Conservation (phyloP, 2,329 filamentous ascomycete species). For the Diaporthe batatas region DNA sequence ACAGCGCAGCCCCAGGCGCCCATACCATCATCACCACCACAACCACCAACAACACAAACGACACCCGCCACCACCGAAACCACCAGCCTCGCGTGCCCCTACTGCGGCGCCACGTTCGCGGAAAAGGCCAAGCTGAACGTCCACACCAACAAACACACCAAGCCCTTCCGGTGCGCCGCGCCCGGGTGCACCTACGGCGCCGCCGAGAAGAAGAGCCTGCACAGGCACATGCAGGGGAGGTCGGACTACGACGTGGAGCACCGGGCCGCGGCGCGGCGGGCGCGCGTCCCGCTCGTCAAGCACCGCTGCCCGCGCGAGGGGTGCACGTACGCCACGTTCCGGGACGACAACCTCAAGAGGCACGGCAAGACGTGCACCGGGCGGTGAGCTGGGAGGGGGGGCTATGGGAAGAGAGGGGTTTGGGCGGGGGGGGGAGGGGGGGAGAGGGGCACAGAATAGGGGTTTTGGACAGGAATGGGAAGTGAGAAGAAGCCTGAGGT, state of each 20-base stretch:
- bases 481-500: not conserved
- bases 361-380: conserved; percentile 26
- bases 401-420: not conserved
- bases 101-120: conserved; percentile 31
- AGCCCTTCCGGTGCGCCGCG: conserved; percentile 39
- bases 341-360: conserved; percentile 39
- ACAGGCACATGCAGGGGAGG: conserved; percentile 38
- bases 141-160: conserved; percentile 42
- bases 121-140: conserved; percentile 37
- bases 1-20: too few relatives aligned
- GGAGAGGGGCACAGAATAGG: not conserved
- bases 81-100: conserved; percentile 14
- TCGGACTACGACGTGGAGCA: conserved; percentile 39
- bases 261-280: conserved; percentile 26
- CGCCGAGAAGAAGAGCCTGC: conserved; percentile 41
- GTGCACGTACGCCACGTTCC: conserved; percentile 37
- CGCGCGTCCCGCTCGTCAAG: conserved; percentile 9
- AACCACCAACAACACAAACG: not conserved
- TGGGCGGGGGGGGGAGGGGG: not conserved
- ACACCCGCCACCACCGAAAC: too few relatives aligned
- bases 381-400: not conserved
- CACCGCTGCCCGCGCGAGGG: conserved; percentile 25
- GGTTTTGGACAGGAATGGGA: too few relatives aligned
- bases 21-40: not conserved
- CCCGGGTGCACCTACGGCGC: conserved; percentile 30